Evolutionary conservation across 176 grass and related monocot genomes (phyloP), one percentile per base, ranked within the genome.

Genomic region (Miscanthus lutarioriparius): DNA sequence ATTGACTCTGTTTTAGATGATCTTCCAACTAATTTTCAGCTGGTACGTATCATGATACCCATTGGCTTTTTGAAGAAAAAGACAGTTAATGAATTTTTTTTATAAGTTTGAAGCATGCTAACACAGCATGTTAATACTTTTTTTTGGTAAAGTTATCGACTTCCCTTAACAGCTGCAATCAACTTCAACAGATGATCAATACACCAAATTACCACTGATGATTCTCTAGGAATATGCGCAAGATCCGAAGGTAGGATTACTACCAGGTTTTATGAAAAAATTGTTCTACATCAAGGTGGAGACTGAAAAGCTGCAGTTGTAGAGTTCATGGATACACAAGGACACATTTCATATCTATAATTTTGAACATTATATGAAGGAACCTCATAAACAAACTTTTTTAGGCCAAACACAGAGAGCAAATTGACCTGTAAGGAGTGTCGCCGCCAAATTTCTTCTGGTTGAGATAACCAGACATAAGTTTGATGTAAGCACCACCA

Each of bases 361-460:
- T 33, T 20, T 68, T 51, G 6, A 51, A 27, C 13, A 48, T 61
- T 70, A 53, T 19, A 53, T 7, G 48, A 53, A 6, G 17, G 48
- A 53, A 53, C 48, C 48, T 19, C 16, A 53, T 53, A 74, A 47
- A 22, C 12, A 75, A 78, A 64, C 70, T 30, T 44, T n/a, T 7
- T 41, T 51, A 72, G 10, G 43, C 8, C 12, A 74, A 40, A 78
- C 59, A 71, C 59, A 71, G 43, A 53, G 80, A 58, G 15, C 30
- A 68, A 89, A 51, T 22, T 10, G 20, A 97, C 94, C 94, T 97
- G 76, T 97, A 97, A 71, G 94, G 94, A 72, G 94, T 92, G 44
- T 97, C 91, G 28, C 91, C 94, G 4, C 91, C 87, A 82, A 94
- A 94, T 90, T 97, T 97, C 83, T 97, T 97, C 85, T 97, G 94